Evolutionary conservation across 1,284 basidiomycete species (phyloP).

Genomic region (Ceratobasidium sp.): DNA sequence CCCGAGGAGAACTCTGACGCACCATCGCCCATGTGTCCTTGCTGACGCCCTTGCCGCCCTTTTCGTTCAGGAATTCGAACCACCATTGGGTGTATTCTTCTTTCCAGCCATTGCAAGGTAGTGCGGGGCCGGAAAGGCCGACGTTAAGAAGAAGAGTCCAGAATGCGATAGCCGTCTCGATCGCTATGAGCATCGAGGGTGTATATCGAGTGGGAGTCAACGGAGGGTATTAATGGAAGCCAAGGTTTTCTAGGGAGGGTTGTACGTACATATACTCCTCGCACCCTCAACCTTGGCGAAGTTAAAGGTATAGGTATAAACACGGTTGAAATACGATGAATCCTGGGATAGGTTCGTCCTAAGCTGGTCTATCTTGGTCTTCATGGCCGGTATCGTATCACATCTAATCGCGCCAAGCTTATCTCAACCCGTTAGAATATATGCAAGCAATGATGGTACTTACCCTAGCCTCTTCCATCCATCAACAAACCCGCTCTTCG

Average conservation of each 20-base stretch:
- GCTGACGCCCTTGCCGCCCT: slow-evolving; percentile 84
- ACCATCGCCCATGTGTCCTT: slow-evolving; percentile 97
- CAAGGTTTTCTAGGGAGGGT: slow-evolving; percentile 48
- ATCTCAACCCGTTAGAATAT: not conserved
- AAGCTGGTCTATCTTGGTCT: slow-evolving; percentile 68
- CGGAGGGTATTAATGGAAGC: too few species aligned
- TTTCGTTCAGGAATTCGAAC: slow-evolving; percentile 83
- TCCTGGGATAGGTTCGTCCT: slow-evolving; percentile 76
- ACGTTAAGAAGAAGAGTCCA: slow-evolving; percentile 88
- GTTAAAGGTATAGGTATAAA: slow-evolving; percentile 91
- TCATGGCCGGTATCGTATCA: slow-evolving; percentile 80
- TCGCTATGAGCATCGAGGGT: slow-evolving; percentile 60
- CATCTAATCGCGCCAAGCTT: slow-evolving; percentile 62
- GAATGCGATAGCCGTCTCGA: slow-evolving; percentile 83
- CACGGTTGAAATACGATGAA: slow-evolving; percentile 82
- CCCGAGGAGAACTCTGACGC: slow-evolving; percentile 50
- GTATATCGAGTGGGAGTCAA: not conserved
- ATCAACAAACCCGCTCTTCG: slow-evolving; percentile 78
- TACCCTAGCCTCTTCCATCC: slow-evolving; percentile 82
- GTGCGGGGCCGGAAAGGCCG: slow-evolving; percentile 78
- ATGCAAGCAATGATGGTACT: slow-evolving; percentile 52
- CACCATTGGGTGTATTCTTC: slow-evolving; percentile 80
- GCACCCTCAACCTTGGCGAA: slow-evolving; percentile 85
- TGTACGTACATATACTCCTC: slow-evolving; percentile 52
- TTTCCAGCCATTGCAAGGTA: slow-evolving; percentile 76